These are phyloP conservation scores for Trichoderma arundinaceum DNA, from an alignment of 2,329 filamentous ascomycete species.

Conservation along the genomic window DNA sequence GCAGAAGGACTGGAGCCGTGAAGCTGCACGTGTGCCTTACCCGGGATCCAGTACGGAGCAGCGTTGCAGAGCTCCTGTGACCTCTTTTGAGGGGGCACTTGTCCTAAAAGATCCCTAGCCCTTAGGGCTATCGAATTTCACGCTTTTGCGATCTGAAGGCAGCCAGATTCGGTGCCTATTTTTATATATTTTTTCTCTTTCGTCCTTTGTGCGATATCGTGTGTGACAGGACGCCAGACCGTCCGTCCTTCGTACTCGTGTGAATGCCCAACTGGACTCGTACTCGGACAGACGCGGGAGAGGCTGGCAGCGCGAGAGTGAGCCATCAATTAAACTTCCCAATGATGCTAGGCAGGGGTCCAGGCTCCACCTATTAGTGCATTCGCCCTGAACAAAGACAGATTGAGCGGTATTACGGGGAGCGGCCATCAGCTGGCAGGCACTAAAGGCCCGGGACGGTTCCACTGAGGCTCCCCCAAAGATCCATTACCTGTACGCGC, in stretches of 20 bases:
- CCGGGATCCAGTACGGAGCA: slow-evolving; percentile 1
- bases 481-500: slow-evolving; percentile 6
- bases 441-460: slow-evolving; percentile 19
- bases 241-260: no score
- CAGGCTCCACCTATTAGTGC: slow-evolving; percentile 10
- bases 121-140: not conserved
- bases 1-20: not conserved
- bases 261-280: no score
- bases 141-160: no score
- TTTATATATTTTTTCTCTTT: no score
- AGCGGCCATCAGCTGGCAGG: slow-evolving; percentile 14
- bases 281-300: no score
- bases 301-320: no score
- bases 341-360: no score
- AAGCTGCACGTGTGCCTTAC: slow-evolving; percentile 26
- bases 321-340: no score
- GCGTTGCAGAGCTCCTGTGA: not conserved
- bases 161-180: not conserved
- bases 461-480: slow-evolving; percentile 29
- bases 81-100: not conserved
- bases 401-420: slow-evolving; percentile 18
- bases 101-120: slow-evolving; percentile 1
- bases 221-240: no score
- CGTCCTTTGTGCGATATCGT: no score
- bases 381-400: slow-evolving; percentile 13